These are phyloP conservation scores for Dendryphion nanum DNA, from an alignment of 2,329 filamentous ascomycete genomes.

Conservation along the genomic window DNA sequence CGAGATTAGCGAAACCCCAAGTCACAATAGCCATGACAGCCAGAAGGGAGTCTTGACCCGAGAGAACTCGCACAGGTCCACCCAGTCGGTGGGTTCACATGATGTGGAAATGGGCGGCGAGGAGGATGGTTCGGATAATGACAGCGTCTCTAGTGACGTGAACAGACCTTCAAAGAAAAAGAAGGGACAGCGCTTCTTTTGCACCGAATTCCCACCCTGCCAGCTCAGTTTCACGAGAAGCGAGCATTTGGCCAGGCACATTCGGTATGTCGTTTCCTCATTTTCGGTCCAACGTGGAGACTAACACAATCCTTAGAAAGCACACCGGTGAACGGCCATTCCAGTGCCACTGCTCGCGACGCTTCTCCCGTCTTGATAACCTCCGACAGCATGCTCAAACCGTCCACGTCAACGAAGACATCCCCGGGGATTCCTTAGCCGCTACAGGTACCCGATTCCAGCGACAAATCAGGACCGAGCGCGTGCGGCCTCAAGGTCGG, in stretches of 20 bases:
- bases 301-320: slow-evolving; percentile 61
- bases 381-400: slow-evolving; percentile 95
- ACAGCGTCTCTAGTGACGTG: slow-evolving; percentile 54
- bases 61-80: slow-evolving; percentile 61
- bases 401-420: slow-evolving; percentile 96
- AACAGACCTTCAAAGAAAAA: slow-evolving; percentile 87
- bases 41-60: slow-evolving; percentile 44
- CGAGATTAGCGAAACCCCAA: slow-evolving; percentile 41
- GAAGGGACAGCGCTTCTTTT: slow-evolving; percentile 94
- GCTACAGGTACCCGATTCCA: slow-evolving; percentile 91
- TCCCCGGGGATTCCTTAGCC: slow-evolving; percentile 88
- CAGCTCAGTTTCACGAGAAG: slow-evolving; percentile 93
- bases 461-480: slow-evolving; percentile 83
- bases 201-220: slow-evolving; percentile 91
- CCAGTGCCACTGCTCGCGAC: slow-evolving; percentile 88
- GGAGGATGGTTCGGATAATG: slow-evolving; percentile 56
- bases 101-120: slow-evolving; percentile 78
- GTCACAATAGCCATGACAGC: slow-evolving; percentile 17
- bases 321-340: slow-evolving; percentile 97
- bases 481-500: slow-evolving; percentile 72
- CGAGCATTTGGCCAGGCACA: slow-evolving; percentile 92
- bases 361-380: slow-evolving; percentile 93
- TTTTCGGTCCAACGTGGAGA: too few relatives aligned
- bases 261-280: slow-evolving; percentile 69
- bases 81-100: slow-evolving; percentile 60